A percentile compares a stretch with the other conserved stretches of the same genome.
Evolutionary conservation across 495 filamentous ascomycete genomes (phyloP).

Genomic region (Cercophora sp.): DNA sequence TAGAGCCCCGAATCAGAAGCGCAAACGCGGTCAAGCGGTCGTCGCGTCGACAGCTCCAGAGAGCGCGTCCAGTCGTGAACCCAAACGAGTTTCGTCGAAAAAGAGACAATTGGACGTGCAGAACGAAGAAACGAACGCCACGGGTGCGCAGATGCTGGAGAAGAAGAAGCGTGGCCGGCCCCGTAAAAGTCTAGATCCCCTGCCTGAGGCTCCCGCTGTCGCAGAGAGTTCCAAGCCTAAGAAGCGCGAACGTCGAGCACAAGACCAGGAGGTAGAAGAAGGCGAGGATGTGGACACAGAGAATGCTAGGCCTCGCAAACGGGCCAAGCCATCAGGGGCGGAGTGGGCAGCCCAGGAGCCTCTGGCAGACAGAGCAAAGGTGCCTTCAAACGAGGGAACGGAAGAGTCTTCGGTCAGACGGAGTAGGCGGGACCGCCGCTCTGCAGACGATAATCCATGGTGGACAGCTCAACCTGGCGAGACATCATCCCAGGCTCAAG

Average conservation of each 20-base stretch:
- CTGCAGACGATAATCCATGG: slow-evolving; percentile 9
- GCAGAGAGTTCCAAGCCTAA: slow-evolving; percentile 6
- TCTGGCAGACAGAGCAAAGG: background rate
- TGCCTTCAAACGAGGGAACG: background rate
- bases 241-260: slow-evolving; percentile 22
- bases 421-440: slow-evolving; percentile 9
- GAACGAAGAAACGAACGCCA: background rate
- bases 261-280: slow-evolving; percentile 2
- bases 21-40: slow-evolving; percentile 37
- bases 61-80: slow-evolving; percentile 30
- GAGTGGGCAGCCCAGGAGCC: slow-evolving; percentile 1
- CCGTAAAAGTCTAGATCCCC: slow-evolving; percentile 11
- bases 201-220: background rate
- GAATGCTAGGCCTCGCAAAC: slow-evolving; percentile 18
- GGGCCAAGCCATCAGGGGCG: slow-evolving; percentile 2
- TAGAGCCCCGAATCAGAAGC: slow-evolving; percentile 33
- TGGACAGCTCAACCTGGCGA: slow-evolving; percentile 1
- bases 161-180: slow-evolving; percentile 21
- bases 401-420: slow-evolving; percentile 5
- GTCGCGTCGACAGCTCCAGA: slow-evolving; percentile 35
- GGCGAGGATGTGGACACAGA: background rate
- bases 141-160: background rate
- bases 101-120: background rate
- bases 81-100: background rate
- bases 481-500: background rate